Evolutionary conservation across 148 eudicot species (phyloP).

Genomic region (Rhododendron mucronatum): DNA sequence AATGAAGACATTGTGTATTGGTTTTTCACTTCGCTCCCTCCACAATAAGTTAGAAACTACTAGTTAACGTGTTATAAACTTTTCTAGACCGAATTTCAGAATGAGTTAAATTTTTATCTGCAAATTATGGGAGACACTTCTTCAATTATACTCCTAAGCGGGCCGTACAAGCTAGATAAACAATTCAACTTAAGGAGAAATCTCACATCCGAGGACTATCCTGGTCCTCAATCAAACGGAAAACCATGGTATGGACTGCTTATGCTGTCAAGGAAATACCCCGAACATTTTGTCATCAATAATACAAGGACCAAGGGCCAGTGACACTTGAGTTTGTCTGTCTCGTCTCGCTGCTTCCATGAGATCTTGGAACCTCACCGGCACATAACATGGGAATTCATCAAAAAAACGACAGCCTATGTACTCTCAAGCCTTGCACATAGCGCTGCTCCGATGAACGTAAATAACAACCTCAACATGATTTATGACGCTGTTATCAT

Average conservation of each 20-base stretch:
- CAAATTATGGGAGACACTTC: too few species aligned
- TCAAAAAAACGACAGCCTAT: not conserved
- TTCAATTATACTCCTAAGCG: too few species aligned
- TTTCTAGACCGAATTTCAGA: too few species aligned
- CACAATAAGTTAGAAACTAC: too few species aligned
- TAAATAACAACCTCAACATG: not conserved
- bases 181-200: too few species aligned
- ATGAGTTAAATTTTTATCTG: too few species aligned
- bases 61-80: too few species aligned
- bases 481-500: not conserved
- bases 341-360: conserved; percentile 67
- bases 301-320: conserved; percentile 59
- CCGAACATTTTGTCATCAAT: conserved; percentile 86
- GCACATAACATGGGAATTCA: not conserved
- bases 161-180: too few species aligned
- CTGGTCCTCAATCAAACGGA: conserved; percentile 53
- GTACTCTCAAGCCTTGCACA: not conserved
- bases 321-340: conserved; percentile 72
- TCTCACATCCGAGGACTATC: conserved; percentile 56
- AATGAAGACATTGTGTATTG: too few species aligned
- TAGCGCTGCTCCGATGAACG: not conserved
- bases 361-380: conserved; percentile 14
- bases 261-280: conserved; percentile 74
- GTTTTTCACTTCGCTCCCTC: too few species aligned
- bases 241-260: conserved; percentile 88